phyloP scores from a whole-genome alignment of 192 early-diverging fungal species.

The Backusella luteola region DNA sequence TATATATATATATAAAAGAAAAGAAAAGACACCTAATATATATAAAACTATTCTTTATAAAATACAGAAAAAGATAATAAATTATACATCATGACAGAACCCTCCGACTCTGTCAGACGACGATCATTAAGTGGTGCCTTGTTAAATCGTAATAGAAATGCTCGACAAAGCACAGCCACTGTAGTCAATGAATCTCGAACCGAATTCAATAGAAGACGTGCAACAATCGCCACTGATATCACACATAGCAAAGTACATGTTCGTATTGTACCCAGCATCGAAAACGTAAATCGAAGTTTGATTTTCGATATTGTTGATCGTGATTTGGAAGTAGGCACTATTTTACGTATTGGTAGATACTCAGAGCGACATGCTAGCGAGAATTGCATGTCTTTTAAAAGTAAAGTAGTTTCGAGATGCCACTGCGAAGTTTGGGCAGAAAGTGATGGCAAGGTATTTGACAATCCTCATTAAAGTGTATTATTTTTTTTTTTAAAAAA shows the following conservation, averaged over 20 bases:
- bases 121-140: conserved; percentile 13
- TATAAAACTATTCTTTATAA: background rate
- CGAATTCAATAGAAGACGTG: background rate
- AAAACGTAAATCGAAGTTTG: conserved; percentile 45
- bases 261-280: conserved; percentile 46
- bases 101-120: conserved; percentile 11
- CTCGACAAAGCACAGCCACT: conserved; percentile 1
- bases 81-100: background rate
- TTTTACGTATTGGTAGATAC: conserved; percentile 56
- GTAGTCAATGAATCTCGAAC: background rate
- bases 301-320: conserved; percentile 63
- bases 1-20: background rate
- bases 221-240: background rate
- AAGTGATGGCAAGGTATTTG: conserved; percentile 43
- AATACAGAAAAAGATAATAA: background rate
- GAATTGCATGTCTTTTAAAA: conserved; percentile 64
- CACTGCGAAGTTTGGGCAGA: conserved; percentile 86
- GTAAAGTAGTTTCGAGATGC: conserved; percentile 79
- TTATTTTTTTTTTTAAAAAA: background rate
- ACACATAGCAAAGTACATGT: conserved; percentile 33
- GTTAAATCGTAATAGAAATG: background rate
- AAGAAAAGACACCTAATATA: background rate
- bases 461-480: background rate
- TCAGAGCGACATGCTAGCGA: conserved; percentile 51
- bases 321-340: conserved; percentile 44